phyloP scores from a whole-genome alignment of 345 rosid species.

The Erucastrum elatum region DNA sequence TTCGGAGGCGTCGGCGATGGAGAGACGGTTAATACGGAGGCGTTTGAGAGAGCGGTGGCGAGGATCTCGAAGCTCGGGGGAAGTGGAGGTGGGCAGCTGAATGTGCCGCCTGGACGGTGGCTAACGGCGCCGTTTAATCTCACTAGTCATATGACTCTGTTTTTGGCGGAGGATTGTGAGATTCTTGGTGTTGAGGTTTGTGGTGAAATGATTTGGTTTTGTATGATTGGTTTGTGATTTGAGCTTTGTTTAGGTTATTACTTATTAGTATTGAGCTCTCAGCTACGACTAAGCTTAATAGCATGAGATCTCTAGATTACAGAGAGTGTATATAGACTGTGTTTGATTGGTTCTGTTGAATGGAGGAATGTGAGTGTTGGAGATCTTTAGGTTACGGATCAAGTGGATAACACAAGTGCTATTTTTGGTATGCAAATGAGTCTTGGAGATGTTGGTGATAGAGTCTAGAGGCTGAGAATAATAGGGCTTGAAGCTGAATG shows the following conservation, averaged over 20 bases:
- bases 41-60: slow-evolving; percentile 82
- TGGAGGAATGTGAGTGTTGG: too few relatives aligned
- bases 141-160: slow-evolving; percentile 88
- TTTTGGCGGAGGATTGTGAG: slow-evolving; percentile 82
- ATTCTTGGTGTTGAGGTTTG: slow-evolving; percentile 81
- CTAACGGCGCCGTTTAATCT: slow-evolving; percentile 95
- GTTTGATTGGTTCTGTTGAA: neutral
- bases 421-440: neutral
- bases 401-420: neutral
- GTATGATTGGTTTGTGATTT: neutral
- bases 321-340: neutral
- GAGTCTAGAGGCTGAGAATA: neutral
- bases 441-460: neutral
- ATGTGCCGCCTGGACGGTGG: slow-evolving; percentile 94
- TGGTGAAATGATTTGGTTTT: neutral
- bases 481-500: neutral
- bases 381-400: neutral
- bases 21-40: slow-evolving; percentile 69
- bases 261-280: neutral
- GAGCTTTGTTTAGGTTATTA: neutral
- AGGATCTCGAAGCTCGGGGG: slow-evolving; percentile 71
- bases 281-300: neutral
- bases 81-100: slow-evolving; percentile 93
- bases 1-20: slow-evolving; percentile 97
- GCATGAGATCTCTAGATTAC: neutral